phyloP scores from a whole-genome alignment of 129 eudicot species.

The Smallanthus sonchifolius region DNA sequence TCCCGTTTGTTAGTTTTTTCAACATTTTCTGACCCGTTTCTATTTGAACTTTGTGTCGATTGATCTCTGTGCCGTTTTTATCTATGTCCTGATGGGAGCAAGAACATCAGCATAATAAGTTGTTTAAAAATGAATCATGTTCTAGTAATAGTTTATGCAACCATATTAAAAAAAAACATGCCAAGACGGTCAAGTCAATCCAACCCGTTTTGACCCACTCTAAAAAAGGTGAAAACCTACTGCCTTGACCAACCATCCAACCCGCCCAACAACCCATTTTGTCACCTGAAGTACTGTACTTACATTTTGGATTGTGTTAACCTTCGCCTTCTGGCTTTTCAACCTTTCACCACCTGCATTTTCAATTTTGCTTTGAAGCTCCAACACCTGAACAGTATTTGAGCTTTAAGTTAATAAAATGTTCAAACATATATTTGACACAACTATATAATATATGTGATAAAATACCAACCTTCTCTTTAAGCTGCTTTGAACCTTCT shows the following conservation, averaged over 20 bases:
- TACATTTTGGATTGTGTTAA: conserved; percentile 76
- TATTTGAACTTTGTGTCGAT: conserved; percentile 86
- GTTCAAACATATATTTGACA: neutral
- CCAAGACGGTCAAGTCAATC: neutral
- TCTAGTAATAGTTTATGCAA: neutral
- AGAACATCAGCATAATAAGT: conserved; percentile 5
- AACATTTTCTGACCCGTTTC: conserved; percentile 77
- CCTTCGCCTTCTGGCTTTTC: conserved; percentile 70
- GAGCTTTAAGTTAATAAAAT: neutral
- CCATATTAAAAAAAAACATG: neutral
- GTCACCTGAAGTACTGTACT: conserved; percentile 25
- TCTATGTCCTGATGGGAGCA: conserved; percentile 65
- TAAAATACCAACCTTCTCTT: conserved; percentile 58
- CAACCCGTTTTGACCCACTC: neutral
- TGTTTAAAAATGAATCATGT: neutral
- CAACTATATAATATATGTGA: neutral
- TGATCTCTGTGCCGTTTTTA: conserved; percentile 74
- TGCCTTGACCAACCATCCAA: neutral
- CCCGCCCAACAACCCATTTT: neutral
- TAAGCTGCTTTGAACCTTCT: conserved; percentile 63
- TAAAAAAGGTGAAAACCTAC: neutral
- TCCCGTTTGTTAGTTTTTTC: conserved; percentile 64
- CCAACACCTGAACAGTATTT: conserved; percentile 49
- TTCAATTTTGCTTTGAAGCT: conserved; percentile 85
- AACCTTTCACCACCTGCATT: conserved; percentile 92